Base-by-base conservation (phyloP, 176 grass and related monocot species). In the Alopecurus myosuroides region DNA sequence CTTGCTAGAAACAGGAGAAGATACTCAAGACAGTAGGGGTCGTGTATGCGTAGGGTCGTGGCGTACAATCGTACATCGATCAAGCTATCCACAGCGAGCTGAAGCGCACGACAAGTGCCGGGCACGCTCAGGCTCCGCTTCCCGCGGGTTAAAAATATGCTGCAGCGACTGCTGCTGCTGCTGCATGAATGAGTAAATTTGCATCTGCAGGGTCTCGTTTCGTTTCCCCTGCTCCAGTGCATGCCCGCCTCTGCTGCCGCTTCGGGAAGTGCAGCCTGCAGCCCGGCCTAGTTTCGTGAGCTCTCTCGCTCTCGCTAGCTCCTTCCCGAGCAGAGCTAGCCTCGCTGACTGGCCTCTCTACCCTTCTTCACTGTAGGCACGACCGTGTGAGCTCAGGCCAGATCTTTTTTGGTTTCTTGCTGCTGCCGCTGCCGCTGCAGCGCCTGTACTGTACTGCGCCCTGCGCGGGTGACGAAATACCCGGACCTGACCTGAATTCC, bases 181-280 rank as follows among this genome's bases (percentile, higher is more conserved):
- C 42, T 76, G 79, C 71, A 55, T 75, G 70, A 12, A 40, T 40
- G 60, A 31, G 45, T 9, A 11, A 11, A 4, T n/a, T 57, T 33
- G 77, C 12, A 36, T 36, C 45, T n/a, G 20, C 11, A 80, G 87
- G 46, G 83, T 77, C 56, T 64, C 70, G 70, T 70, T 86, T 65
- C 78, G 72, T 46, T 90, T 82, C 84, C 88, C 88, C 79, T 74
- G 84, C 65, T 56, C 88, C 84, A 83, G 28, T 86, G 88, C 88
- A 86, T 90, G 88, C 63, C 18, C 77, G 46, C n/a, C n/a, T n/a
- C n/a, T n/a, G n/a, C n/a, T n/a, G 40, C 40, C 9, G 40, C 84
- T 74, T 90, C 66, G 88, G 88, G 88, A 90, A 90, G 61, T 51
- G 78, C n/a, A n/a, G n/a, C n/a, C 40, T 10, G 40, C 80, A 83